These are phyloP conservation scores for Camelina laxa DNA, from an alignment of 345 rosid genomes.

Conservation along the genomic window DNA sequence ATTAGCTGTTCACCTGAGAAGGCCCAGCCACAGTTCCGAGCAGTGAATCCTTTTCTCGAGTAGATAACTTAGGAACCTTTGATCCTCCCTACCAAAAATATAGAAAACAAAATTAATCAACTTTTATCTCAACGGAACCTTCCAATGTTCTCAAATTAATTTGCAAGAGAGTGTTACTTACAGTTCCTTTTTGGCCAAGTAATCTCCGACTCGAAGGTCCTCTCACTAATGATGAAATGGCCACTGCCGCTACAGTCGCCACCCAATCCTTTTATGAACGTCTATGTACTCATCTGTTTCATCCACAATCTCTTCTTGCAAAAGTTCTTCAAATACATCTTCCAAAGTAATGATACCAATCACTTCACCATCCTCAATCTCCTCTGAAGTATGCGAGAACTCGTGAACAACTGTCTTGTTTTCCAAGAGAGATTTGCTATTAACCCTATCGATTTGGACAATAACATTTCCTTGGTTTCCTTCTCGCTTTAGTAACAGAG, in stretches of 20 bases:
- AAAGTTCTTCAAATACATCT: slow-evolving; percentile 97
- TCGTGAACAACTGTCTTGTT: slow-evolving; percentile 41
- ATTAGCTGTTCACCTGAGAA: no score
- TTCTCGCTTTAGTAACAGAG: slow-evolving; percentile 65
- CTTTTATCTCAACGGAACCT: not conserved
- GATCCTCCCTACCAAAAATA: slow-evolving; percentile 31
- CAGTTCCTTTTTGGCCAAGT: slow-evolving; percentile 47
- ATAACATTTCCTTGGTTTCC: slow-evolving; percentile 55
- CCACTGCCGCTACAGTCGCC: slow-evolving; percentile 85
- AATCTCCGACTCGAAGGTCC: slow-evolving; percentile 82
- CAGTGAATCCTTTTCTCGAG: no score
- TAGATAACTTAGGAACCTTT: slow-evolving; percentile 30
- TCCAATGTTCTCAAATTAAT: not conserved
- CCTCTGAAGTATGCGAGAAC: slow-evolving; percentile 59
- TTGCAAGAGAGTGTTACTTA: slow-evolving; percentile 24
- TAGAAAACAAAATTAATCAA: not conserved
- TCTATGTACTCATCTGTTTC: slow-evolving; percentile 98
- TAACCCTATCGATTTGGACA: slow-evolving; percentile 65
- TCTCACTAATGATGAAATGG: slow-evolving; percentile 87
- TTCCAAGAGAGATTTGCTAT: slow-evolving; percentile 4
- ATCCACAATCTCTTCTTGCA: slow-evolving; percentile 96
- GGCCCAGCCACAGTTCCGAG: no score
- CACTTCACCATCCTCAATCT: slow-evolving; percentile 91
- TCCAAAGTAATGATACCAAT: slow-evolving; percentile 93
- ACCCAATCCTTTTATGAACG: slow-evolving; percentile 96